Percentiles rank a stretch among this genome's conserved stretches.
Evolutionary conservation across 495 filamentous ascomycete genomes (phyloP).

Genomic region (Penicillium herquei): DNA sequence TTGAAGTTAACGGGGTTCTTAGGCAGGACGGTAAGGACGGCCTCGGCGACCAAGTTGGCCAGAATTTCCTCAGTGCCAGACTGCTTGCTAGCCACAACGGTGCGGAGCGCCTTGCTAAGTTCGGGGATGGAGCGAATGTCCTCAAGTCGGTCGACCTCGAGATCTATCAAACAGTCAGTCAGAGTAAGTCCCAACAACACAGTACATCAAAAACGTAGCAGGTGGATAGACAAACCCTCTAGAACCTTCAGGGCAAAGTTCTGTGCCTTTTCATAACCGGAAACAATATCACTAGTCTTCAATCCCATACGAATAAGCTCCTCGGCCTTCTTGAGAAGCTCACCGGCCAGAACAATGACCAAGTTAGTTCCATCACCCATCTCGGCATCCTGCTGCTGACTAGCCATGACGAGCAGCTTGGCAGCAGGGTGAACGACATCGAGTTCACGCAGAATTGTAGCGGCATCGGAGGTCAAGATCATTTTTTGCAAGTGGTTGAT

Average conservation of each 20-base stretch:
- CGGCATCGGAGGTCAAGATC: constrained; percentile 97
- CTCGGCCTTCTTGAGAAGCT: constrained; percentile 96
- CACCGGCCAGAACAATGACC: constrained; percentile 93
- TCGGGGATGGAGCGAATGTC: constrained; percentile 76
- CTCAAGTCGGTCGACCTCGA: constrained; percentile 86
- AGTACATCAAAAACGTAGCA: too few species aligned
- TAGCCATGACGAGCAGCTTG: constrained; percentile 98
- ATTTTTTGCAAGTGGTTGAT: constrained; percentile 99
- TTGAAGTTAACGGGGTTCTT: constrained; percentile 99
- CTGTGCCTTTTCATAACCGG: constrained; percentile 92
- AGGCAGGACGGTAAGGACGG: constrained; percentile 88
- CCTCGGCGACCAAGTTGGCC: constrained; percentile 84
- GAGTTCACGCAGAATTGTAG: constrained; percentile 93
- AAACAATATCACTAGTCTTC: constrained; percentile 94
- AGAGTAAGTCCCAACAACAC: background rate
- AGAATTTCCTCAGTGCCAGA: constrained; percentile 87
- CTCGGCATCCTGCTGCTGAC: constrained; percentile 97
- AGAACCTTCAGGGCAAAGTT: constrained; percentile 79
- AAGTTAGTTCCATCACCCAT: constrained; percentile 99
- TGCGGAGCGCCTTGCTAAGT: constrained; percentile 92
- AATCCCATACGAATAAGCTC: constrained; percentile 92
- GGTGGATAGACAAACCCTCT: constrained; percentile 55
- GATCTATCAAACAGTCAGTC: constrained; percentile 48
- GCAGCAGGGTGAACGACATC: constrained; percentile 98
- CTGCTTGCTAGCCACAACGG: constrained; percentile 96